Conservation (phyloP, 257 asterid genomes). For the Misopates orontium region DNA sequence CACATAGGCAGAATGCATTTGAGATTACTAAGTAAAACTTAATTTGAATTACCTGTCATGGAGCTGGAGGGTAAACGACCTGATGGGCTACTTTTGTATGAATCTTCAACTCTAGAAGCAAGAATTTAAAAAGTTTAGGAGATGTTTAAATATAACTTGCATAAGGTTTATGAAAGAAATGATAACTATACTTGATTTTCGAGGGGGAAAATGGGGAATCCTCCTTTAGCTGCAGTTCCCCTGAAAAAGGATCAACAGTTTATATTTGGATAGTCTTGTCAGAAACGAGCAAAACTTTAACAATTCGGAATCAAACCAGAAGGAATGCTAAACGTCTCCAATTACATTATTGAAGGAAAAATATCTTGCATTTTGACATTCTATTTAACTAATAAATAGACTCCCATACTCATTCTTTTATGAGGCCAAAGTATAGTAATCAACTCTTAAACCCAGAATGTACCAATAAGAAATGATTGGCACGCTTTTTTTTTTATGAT, state of each 20-base stretch:
- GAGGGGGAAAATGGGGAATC: conserved; percentile 64
- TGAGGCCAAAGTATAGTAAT: background rate
- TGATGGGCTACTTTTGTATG: conserved; percentile 61
- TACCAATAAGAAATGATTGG: background rate
- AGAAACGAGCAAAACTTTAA: background rate
- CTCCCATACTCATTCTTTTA: background rate
- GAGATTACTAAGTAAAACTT: conserved; percentile 11
- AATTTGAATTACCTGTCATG: conserved; percentile 48
- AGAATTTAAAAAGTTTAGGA: conserved; percentile 28
- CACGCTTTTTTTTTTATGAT: background rate
- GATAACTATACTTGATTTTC: conserved; percentile 64
- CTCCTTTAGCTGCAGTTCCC: conserved; percentile 67
- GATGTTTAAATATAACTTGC: conserved; percentile 22
- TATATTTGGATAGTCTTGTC: background rate
- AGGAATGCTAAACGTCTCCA: conserved; percentile 11
- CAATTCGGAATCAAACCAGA: background rate
- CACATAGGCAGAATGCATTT: background rate
- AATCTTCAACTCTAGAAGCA: conserved; percentile 65
- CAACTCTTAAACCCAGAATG: background rate
- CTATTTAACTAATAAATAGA: background rate
- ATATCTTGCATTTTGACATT: background rate
- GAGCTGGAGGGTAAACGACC: conserved; percentile 60
- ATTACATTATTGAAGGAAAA: background rate
- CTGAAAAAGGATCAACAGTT: conserved; percentile 39
- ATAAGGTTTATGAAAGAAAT: conserved; percentile 23